Evolutionary conservation across 352 stramenopile species (phyloP).

Genomic region (Phytophthora cryptogea): DNA sequence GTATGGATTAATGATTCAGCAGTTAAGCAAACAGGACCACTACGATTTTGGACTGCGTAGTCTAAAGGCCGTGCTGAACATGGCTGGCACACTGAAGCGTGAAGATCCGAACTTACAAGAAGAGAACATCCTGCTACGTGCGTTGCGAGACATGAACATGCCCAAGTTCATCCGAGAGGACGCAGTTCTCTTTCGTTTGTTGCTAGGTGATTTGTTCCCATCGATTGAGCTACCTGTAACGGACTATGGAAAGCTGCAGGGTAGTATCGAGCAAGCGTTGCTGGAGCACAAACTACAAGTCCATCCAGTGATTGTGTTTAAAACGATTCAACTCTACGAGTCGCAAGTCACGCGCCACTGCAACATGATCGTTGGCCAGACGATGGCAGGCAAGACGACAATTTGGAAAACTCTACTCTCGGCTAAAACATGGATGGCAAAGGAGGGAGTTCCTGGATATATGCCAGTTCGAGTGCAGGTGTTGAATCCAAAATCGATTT

Average conservation of each 20-base stretch:
- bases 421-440: constrained; percentile 78
- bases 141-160: constrained; percentile 95
- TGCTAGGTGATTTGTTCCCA: constrained; percentile 92
- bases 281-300: constrained; percentile 87
- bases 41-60: constrained; percentile 87
- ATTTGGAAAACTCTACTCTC: constrained; percentile 81
- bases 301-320: constrained; percentile 91
- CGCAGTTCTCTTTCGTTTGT: constrained; percentile 88
- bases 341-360: constrained; percentile 95
- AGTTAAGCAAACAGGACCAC: constrained; percentile 88
- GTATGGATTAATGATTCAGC: constrained; percentile 87
- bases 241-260: constrained; percentile 92
- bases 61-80: constrained; percentile 88
- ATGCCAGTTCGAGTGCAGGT: constrained; percentile 87
- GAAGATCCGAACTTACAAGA: constrained; percentile 96
- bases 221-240: constrained; percentile 86
- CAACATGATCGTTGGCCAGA: constrained; percentile 94
- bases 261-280: constrained; percentile 89
- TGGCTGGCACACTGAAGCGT: constrained; percentile 91
- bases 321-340: constrained; percentile 96
- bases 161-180: constrained; percentile 95
- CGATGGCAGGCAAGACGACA: constrained; percentile 90
- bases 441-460: constrained; percentile 72
- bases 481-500: constrained; percentile 91
- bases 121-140: constrained; percentile 95